Base-by-base conservation (phyloP, 495 filamentous ascomycete genomes). In the Staphylotrichum tortipilum region DNA sequence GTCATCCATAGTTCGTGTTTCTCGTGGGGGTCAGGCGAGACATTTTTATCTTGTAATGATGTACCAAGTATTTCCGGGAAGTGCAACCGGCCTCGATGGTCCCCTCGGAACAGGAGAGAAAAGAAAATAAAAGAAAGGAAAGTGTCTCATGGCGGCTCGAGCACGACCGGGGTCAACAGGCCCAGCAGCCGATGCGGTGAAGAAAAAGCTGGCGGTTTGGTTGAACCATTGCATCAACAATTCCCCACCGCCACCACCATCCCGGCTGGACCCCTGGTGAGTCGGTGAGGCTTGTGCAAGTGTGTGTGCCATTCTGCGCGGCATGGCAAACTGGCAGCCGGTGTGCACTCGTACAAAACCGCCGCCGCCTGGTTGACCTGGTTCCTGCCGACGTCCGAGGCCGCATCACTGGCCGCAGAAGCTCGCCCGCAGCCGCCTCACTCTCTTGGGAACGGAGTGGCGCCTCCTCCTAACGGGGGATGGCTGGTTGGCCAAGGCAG, bases 381-480 rank as follows among this genome's bases (percentile, higher is more conserved):
- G 19, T 39, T n/a, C n/a, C 3, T 22, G 41, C 31, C 19, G 41
- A 31, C 41, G 41, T 30, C 23, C 19, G 15, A 10, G 60, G 60
- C 44, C 53, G 58, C 60, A 56, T 61, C 34, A 50, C 24, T 36
- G 60, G 60, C 58, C 60, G 60, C 60, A 63, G 52, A 47, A 3
- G 1, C 39, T 30, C 58, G 23, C 44, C 42, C 29, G 54, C 42
- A 60, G 47, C 30, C 52, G 50, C 53, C 53, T 53, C 49, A 41
- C 40, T 50, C 36, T 31, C 15, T 30, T 26, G 42, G 17, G 9
- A 22, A 34, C 21, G 14, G 18, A 33, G 15, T n/a, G n/a, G 33
- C 46, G 26, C 12, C 19, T 49, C 17, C 21, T 18, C 31, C 44
- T 42, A n/a, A 15, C 18, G 10, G 17, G 14, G 33, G 17, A 35